Percentiles rank a stretch among this genome's conserved stretches.
These are phyloP conservation scores for Melastoma malabathricum DNA, from an alignment of 345 rosid species.

Conservation along the genomic window DNA sequence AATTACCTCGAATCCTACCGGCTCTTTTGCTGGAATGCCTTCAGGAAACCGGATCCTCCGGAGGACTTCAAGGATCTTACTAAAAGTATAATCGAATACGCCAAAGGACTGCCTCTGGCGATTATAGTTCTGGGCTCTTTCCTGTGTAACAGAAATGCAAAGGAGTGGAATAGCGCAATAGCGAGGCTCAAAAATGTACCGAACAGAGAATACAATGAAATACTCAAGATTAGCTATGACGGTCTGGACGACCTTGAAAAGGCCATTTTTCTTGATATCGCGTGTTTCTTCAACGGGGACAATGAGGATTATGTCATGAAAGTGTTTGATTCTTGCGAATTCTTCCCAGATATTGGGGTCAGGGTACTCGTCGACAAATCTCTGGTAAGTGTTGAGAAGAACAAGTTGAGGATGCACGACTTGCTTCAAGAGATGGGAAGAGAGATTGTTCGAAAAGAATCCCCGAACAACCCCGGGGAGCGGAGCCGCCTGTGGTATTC, in stretches of 20 bases:
- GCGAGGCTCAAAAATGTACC: conserved; percentile 12
- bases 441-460: conserved; percentile 18
- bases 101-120: conserved; percentile 18
- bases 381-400: conserved; percentile 11
- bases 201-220: conserved; percentile 9
- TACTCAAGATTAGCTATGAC: conserved; percentile 14
- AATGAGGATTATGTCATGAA: conserved; percentile 2
- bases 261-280: conserved; percentile 19
- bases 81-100: conserved; percentile 4
- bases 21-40: conserved; percentile 18
- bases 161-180: conserved; percentile 15
- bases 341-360: conserved; percentile 13
- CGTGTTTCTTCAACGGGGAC: conserved; percentile 15
- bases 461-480: conserved; percentile 18
- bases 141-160: conserved; percentile 8
- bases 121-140: conserved; percentile 17
- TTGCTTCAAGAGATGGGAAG: conserved; percentile 24
- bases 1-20: conserved; percentile 5
- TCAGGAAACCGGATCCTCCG: conserved; percentile 8
- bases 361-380: conserved; percentile 12
- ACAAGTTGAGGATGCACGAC: conserved; percentile 22
- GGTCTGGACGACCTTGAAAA: conserved; percentile 13
- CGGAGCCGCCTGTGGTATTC: conserved; percentile 18
- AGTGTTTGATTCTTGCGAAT: conserved; percentile 11
- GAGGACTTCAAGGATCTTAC: conserved; percentile 6